These are phyloP conservation scores for Chondrus crispus DNA, from an alignment of 23 red algal genomes.

Conservation along the genomic window DNA sequence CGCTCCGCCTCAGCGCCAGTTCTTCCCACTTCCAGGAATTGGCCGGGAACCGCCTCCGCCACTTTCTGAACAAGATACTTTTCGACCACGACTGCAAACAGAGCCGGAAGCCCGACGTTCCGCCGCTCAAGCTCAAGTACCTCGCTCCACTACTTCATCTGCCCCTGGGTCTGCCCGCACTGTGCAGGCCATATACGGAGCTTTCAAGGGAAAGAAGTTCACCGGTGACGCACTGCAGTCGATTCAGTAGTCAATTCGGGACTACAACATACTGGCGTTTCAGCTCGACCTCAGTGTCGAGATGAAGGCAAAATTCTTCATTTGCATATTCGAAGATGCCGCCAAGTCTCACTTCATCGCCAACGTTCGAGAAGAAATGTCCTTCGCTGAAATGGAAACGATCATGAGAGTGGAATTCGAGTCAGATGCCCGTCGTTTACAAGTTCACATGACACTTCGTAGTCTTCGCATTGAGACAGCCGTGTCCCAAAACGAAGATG, in stretches of 20 bases:
- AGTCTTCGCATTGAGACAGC: background rate
- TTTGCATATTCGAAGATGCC: background rate
- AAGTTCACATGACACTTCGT: background rate
- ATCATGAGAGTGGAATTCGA: slow-evolving; percentile 19
- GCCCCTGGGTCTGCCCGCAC: too few relatives aligned
- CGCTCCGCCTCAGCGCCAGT: too few relatives aligned
- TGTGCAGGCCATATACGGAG: too few relatives aligned
- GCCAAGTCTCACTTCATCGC: slow-evolving; percentile 31
- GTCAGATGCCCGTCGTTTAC: background rate
- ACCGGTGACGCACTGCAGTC: background rate
- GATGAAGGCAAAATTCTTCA: background rate
- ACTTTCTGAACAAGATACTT: too few relatives aligned
- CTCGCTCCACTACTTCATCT: too few relatives aligned
- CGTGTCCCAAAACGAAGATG: slow-evolving; percentile 12
- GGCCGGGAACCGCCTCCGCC: too few relatives aligned
- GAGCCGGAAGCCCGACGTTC: too few relatives aligned
- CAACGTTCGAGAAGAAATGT: slow-evolving; percentile 11
- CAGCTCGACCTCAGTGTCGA: background rate
- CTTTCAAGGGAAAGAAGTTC: background rate
- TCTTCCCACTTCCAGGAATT: too few relatives aligned
- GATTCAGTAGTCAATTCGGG: background rate
- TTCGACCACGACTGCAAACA: too few relatives aligned
- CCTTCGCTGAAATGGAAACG: background rate
- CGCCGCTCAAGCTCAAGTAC: too few relatives aligned
- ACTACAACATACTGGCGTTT: background rate